A percentile compares a stretch with the other conserved stretches of the same genome.
These are phyloP conservation scores for Candida ipomoeae DNA, from an alignment of 805 yeast species.

Conservation along the genomic window DNA sequence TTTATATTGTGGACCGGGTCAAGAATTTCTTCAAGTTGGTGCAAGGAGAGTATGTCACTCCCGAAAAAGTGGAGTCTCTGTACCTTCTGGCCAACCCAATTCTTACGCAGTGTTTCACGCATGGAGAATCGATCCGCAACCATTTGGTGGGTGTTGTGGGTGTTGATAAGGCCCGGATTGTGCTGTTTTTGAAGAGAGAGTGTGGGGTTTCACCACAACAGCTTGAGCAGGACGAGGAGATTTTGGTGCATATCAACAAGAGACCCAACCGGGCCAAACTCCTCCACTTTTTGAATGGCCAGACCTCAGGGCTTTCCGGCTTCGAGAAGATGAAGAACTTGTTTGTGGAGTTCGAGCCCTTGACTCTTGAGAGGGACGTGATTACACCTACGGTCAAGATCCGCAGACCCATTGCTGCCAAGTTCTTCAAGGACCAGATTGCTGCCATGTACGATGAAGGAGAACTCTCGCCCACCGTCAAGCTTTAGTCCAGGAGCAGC, in stretches of 20 bases:
- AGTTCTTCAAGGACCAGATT: slow-evolving; percentile 38
- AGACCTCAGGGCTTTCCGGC: slow-evolving; percentile 17
- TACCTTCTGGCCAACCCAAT: slow-evolving; percentile 34
- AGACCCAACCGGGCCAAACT: slow-evolving; percentile 14
- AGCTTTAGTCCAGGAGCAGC: slow-evolving; percentile 5
- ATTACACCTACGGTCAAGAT: slow-evolving; percentile 30
- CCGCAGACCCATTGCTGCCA: slow-evolving; percentile 48
- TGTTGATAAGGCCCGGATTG: slow-evolving; percentile 18
- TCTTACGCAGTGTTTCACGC: slow-evolving; percentile 17
- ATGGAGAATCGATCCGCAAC: slow-evolving; percentile 16
- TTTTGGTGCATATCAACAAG: slow-evolving; percentile 18
- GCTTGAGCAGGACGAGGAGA: slow-evolving; percentile 15
- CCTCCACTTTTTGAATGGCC: slow-evolving; percentile 9
- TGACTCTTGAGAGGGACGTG: slow-evolving; percentile 23
- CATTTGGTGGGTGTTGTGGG: slow-evolving; percentile 19
- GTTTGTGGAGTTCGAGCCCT: slow-evolving; percentile 26
- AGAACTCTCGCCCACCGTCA: slow-evolving; percentile 17
- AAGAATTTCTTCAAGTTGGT: slow-evolving; percentile 69
- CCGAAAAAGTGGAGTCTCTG: slow-evolving; percentile 67
- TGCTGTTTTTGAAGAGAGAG: slow-evolving; percentile 15
- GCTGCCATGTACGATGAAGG: slow-evolving; percentile 49
- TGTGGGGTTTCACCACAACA: slow-evolving; percentile 9
- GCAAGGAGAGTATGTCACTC: slow-evolving; percentile 60
- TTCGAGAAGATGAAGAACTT: slow-evolving; percentile 25
- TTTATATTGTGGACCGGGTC: slow-evolving; percentile 61